Percentiles rank a stretch among this genome's conserved stretches.
Evolutionary conservation across 2,329 filamentous ascomycete genomes (phyloP).

Genomic region (Botrytis cinerea): DNA sequence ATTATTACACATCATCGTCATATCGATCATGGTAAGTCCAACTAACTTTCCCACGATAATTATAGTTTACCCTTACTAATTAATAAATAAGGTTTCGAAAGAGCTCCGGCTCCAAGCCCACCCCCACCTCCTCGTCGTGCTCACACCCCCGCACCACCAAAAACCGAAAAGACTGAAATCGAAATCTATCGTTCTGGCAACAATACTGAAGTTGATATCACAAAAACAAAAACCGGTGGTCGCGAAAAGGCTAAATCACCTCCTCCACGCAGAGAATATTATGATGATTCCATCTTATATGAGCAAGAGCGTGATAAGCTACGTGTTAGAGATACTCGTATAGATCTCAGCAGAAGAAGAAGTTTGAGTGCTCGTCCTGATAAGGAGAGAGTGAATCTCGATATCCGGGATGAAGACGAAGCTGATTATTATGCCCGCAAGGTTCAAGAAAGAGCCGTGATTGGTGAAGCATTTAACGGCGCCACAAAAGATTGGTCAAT

Average conservation of each 20-base stretch:
- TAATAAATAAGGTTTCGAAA: constrained; percentile 37
- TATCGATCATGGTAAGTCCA: constrained; percentile 75
- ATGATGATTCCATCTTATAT: constrained; percentile 69
- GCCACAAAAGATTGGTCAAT: constrained; percentile 78
- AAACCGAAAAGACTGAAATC: constrained; percentile 56
- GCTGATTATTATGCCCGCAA: constrained; percentile 67
- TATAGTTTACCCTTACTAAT: constrained; percentile 17
- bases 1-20: constrained; percentile 80
- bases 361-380: constrained; percentile 38
- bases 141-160: constrained; percentile 37
- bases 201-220: constrained; percentile 60
- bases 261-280: constrained; percentile 44
- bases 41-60: background rate
- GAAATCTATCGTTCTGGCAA: constrained; percentile 58
- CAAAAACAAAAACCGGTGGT: constrained; percentile 27
- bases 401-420: constrained; percentile 48
- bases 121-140: constrained; percentile 28
- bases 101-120: constrained; percentile 29
- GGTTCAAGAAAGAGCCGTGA: constrained; percentile 65
- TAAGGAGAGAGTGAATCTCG: constrained; percentile 32
- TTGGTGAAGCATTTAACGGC: constrained; percentile 74
- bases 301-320: constrained; percentile 46
- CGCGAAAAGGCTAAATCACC: constrained; percentile 31
- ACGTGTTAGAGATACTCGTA: constrained; percentile 43
- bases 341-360: constrained; percentile 35